Percentiles rank a stretch among this genome's conserved stretches.
phyloP scores from a whole-genome alignment of 345 rosid species.

The Eucalyptus fibrosa region DNA sequence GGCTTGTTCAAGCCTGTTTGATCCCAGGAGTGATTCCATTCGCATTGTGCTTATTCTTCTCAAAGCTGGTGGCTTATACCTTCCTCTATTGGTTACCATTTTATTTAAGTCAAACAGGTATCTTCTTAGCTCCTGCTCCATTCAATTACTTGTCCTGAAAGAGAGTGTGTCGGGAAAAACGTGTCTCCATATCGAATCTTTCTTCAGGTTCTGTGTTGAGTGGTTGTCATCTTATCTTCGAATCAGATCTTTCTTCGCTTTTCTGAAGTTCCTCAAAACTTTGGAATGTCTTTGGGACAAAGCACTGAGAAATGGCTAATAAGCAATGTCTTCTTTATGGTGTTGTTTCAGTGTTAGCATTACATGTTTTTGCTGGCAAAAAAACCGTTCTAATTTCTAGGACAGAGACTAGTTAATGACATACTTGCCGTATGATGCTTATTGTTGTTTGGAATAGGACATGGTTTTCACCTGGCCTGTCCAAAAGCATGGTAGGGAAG shows the following conservation, averaged over 20 bases:
- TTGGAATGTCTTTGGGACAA: background rate
- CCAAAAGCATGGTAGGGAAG: background rate
- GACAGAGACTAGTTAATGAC: background rate
- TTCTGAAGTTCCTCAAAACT: background rate
- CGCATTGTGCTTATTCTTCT: slow-evolving; percentile 81
- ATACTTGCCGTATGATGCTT: background rate
- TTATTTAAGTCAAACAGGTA: slow-evolving; percentile 87
- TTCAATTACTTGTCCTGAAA: background rate
- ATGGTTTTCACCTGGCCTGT: background rate
- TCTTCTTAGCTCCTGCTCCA: background rate
- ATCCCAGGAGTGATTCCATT: slow-evolving; percentile 93
- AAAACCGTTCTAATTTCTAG: background rate
- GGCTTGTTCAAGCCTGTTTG: slow-evolving; percentile 70
- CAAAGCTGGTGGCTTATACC: slow-evolving; percentile 88
- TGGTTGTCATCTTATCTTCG: background rate
- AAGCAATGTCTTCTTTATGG: background rate
- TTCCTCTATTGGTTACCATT: slow-evolving; percentile 92
- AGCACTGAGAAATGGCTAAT: background rate
- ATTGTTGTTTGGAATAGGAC: background rate
- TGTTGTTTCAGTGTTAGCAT: background rate
- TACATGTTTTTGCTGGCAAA: background rate
- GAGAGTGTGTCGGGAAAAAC: background rate
- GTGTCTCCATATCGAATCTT: background rate
- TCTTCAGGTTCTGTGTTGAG: background rate
- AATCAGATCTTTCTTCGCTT: background rate